Conservation (phyloP, 1,284 basidiomycete species). For the Moniliophthora roreri region DNA sequence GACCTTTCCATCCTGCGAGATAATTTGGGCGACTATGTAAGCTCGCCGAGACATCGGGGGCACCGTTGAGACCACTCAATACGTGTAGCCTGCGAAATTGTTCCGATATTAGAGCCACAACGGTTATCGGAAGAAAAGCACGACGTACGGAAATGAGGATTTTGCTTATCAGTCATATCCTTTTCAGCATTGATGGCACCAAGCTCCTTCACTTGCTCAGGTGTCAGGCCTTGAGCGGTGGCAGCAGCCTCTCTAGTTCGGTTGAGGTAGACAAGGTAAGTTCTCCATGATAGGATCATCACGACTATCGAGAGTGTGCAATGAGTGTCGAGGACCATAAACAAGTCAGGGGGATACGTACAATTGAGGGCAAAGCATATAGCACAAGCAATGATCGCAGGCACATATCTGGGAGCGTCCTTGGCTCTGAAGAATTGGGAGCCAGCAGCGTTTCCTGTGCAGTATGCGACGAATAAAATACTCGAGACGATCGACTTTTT, state of each 20-base stretch:
- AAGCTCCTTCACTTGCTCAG: slow-evolving; percentile 13
- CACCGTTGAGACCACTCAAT: not conserved
- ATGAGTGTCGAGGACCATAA: not conserved
- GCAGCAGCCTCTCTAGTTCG: slow-evolving; percentile 10
- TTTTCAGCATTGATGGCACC: slow-evolving; percentile 15
- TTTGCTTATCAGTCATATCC: slow-evolving; percentile 17
- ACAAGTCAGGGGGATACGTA: slow-evolving; percentile 1
- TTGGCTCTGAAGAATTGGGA: slow-evolving; percentile 16
- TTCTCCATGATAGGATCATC: slow-evolving; percentile 11
- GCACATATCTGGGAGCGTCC: slow-evolving; percentile 17
- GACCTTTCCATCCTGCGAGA: too few relatives aligned
- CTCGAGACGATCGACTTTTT: slow-evolving; percentile 17
- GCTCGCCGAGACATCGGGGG: too few relatives aligned
- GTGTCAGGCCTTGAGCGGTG: slow-evolving; percentile 8
- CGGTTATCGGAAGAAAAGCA: not conserved
- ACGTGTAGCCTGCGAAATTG: not conserved
- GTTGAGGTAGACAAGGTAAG: slow-evolving; percentile 15
- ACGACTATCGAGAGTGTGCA: slow-evolving; percentile 3
- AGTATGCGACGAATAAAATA: slow-evolving; percentile 17
- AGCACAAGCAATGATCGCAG: slow-evolving; percentile 15
- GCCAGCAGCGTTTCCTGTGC: slow-evolving; percentile 16
- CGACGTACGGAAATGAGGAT: slow-evolving; percentile 15
- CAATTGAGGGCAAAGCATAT: slow-evolving; percentile 16
- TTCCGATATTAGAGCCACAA: too few relatives aligned
- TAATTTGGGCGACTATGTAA: too few relatives aligned